Percentiles rank a stretch among this genome's conserved stretches.
Evolutionary conservation across 1,284 basidiomycete genomes (phyloP).

Genomic region (Leccinum fuscescens): DNA sequence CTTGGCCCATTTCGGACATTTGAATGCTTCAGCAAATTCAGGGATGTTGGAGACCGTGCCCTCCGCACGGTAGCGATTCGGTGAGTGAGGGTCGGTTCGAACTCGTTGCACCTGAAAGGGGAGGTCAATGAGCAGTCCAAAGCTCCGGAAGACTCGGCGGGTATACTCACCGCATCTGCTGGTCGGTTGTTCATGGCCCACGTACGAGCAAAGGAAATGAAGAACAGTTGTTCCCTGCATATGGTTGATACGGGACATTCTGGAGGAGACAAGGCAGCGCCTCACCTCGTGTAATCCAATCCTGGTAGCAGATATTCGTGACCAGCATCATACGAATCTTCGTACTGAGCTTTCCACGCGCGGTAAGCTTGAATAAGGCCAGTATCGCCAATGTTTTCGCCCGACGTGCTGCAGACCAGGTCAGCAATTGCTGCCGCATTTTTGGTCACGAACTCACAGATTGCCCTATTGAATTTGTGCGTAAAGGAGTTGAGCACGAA

Average conservation of each 20-base stretch:
- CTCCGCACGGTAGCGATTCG: constrained; percentile 73
- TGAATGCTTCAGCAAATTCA: constrained; percentile 77
- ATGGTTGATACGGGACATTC: neutral
- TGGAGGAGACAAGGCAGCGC: neutral
- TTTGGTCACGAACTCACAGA: constrained; percentile 45
- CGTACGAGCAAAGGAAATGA: constrained; percentile 78
- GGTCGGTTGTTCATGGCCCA: constrained; percentile 77
- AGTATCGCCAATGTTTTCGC: constrained; percentile 88
- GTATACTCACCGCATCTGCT: constrained; percentile 29
- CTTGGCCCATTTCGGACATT: constrained; percentile 69
- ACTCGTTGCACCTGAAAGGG: constrained; percentile 65
- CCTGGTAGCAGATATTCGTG: constrained; percentile 78
- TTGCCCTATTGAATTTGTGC: constrained; percentile 53
- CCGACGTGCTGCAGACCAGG: constrained; percentile 60
- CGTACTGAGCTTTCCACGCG: constrained; percentile 80
- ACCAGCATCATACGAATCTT: constrained; percentile 51
- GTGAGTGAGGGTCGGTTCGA: constrained; percentile 87
- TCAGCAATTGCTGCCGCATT: constrained; percentile 1
- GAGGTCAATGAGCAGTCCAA: constrained; percentile 9
- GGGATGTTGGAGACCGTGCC: constrained; percentile 81
- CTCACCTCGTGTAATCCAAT: constrained; percentile 69
- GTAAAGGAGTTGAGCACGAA: neutral
- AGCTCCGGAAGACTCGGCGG: neutral
- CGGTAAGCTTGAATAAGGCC: constrained; percentile 83
- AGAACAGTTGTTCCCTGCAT: constrained; percentile 84